Base-by-base conservation (phyloP, 768 basidiomycete genomes). In the Tricholoma hemisulphureum region DNA sequence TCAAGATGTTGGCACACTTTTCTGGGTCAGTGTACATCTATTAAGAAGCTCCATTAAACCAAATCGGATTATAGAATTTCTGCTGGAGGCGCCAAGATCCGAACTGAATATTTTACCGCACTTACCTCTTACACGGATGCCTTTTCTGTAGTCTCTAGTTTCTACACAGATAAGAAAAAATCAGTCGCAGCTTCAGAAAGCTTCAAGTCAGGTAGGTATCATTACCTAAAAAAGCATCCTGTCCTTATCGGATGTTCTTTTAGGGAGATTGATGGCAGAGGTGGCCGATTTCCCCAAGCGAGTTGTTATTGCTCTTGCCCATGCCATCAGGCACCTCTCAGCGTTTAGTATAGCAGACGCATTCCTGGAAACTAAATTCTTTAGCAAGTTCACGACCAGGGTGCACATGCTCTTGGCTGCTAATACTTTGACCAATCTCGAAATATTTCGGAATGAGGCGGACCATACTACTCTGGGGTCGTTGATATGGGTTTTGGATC, bases 361-460 rank as follows among this genome's bases (percentile, higher is more conserved):
- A 16, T 83, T 98, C 59, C 65, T 86, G 6, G 88, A 91, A 61
- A 86, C 89, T 2, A 80, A 80, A 21, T 91, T 91, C 68, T 96
- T 97, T 73, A 79, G 75, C 18, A 83, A 75, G 65, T 98, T 98
- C 67, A 77, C 90, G 3, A 84, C 86, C 21, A 80, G 82, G 55
- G 81, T 84, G 0, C 87, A 93, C 61, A 95, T 99, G 95, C 77
- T 93, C 20, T 79, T 99, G 46, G 89, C 88, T 49, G 88, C 87
- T 23, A 97, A 93, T 67, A 96, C 96, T 0, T 73, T 98, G 10
- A 80, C 81, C 11, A 98, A 97, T 67, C 71, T 96, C 73, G 95
- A 98, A 71, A 85, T 99, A n/a, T 95, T 92, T 69, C 83, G 86
- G 31, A 98, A 98, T 64, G 88, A 91, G 66, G 93, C 92, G 0